Base-by-base conservation (phyloP, 441 rosid genomes). In the Erodium chrysanthum region DNA sequence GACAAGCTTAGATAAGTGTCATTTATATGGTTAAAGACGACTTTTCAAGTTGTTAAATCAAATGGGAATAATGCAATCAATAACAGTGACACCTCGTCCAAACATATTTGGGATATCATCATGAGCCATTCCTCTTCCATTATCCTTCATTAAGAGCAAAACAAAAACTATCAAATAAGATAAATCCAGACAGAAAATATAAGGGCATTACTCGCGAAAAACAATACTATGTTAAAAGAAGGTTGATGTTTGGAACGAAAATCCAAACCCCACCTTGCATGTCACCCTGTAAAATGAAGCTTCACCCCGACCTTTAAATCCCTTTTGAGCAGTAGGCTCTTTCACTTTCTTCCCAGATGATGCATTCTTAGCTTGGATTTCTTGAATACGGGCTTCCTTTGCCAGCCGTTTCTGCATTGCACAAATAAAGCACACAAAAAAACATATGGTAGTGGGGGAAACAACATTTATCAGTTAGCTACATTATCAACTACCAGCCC, bases 51-150 rank as follows among this genome's bases (percentile, higher is more conserved):
- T 23, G 54, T 35, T 21, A 52, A 64, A 75, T 66, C 11, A 58
- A 50, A 68, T 58, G 56, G 68, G 66, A 73, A 40, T 65, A n/a
- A 27, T 67, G 69, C 62, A 14, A 50, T 4, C 70, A 79, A 73
- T 50, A 72, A 73, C 33, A 67, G 50, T 66, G 17, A 71, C 37
- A 93, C 97, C 98, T 85, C 96, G 78, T 56, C 98, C 98, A 69
- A 94, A 94, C 97, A 94, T 94, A 82, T 94, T 89, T 48, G 98
- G 98, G 76, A 94, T 94, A 79, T 94, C 98, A 81, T 94, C 96
- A 78, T 91, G 94, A n/a, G 97, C 92, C 96, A 94, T 94, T 72
- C 98, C 98, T 86, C 69, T 88, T 78, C 98, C 98, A 77, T 94
- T 94, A 79, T 94, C 98, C 98, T 93, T 68, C 73, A 85, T 64